Percentiles rank a stretch among this genome's conserved stretches.
These are phyloP conservation scores for Guillardia theta DNA, from an alignment of 78 protist genomes.

Conservation along the genomic window DNA sequence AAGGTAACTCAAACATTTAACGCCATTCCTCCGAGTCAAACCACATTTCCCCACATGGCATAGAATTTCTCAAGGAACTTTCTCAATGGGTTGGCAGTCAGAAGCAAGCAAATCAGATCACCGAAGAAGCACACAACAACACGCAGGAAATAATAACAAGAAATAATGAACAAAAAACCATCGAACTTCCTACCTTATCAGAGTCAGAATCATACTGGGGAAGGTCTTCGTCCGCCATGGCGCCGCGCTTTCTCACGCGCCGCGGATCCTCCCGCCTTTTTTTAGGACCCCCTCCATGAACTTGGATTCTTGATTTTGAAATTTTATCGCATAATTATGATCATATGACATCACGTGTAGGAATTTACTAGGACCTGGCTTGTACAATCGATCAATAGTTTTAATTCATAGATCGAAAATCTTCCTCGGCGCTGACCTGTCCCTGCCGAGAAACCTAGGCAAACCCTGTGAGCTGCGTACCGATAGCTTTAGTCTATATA, in stretches of 20 bases:
- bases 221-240: conserved; percentile 45
- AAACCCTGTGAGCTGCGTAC: no score
- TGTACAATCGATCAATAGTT: neutral
- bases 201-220: conserved; percentile 35
- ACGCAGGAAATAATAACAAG: neutral
- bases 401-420: neutral
- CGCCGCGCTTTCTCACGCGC: no score
- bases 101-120: no score
- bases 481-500: no score
- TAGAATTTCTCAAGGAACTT: no score
- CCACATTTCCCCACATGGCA: neutral
- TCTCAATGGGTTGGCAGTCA: no score
- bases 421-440: no score
- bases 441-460: no score
- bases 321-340: neutral
- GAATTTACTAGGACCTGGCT: neutral
- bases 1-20: no score
- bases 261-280: no score
- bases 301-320: neutral
- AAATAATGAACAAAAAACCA: neutral
- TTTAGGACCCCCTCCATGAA: no score
- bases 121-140: neutral
- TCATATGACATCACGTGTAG: neutral
- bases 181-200: neutral
- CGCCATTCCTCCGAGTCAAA: neutral